Evolutionary conservation across 78 protist genomes (phyloP), one percentile per base, ranked within the genome.

Genomic region (Carpediemonas membranifera): DNA sequence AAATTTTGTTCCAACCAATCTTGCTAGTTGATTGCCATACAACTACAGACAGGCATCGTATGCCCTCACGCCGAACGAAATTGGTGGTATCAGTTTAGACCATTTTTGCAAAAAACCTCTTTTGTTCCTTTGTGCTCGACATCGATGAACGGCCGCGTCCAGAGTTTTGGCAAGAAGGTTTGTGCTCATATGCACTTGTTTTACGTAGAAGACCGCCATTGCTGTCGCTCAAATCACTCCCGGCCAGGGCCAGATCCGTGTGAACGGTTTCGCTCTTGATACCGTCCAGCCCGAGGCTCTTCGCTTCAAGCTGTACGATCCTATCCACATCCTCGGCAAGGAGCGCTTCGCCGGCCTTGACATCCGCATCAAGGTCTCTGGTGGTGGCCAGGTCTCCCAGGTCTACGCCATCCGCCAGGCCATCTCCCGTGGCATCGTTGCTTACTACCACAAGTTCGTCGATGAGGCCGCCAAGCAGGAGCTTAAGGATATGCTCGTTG

Each of bases 361-460:
- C 84, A 94, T 96, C 79, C 88, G 96, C 69, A 84, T 96, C 69
- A 74, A 95, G 51, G 96, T 90, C 58, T n/a, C 67, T 52, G 99
- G 99, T 62, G 99, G 99, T 71, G 99, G 99, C 68, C 68, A 80
- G 58, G 76, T 77, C 41, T 57, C 97, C 41, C 97, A 92, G 80
- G 71, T 92, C 77, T 96, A 91, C 74, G 95, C 97, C 71, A 71
- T 92, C 84, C 88, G 97, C 34, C 99, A 94, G 82, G 95, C 99
- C 25, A 76, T 96, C 39, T 90, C 96, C 77, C 89, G 89, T 84
- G 84, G 87, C 33, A 33, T 94, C 41, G 96, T 93, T 36, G 96
- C 99, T 57, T 96, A 71, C 91, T 69, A 92, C 86, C 97, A 91
- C 73, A 96, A 96, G 88, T 96, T 74, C 81, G 98, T 92, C 54